Evolutionary conservation across 176 grass and related monocot species (phyloP), one percentile per base, ranked within the genome.

Genomic region (Phoenix dactylifera): DNA sequence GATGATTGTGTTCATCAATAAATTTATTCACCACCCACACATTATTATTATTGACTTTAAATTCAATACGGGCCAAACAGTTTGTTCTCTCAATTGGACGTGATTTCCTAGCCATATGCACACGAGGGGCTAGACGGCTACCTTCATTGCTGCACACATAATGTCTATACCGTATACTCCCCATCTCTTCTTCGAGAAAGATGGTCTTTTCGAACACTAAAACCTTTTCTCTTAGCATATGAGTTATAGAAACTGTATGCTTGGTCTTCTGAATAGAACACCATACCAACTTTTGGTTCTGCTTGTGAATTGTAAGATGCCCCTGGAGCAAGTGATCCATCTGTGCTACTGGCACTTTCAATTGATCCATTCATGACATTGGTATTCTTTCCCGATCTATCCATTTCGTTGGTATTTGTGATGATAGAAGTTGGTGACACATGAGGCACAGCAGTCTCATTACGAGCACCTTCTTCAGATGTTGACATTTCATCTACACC

Each of bases 121-220:
- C 24, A 58, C 53, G 54, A 15, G 58, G 67, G 5, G 57, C 67
- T 17, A 49, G 54, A 49, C 67, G 67, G 17, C 54, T 58, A 58
- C 67, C 67, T 69, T 69, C 67, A 49, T 69, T 69, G 18, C 67
- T 69, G 49, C 67, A 69, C 16, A 69, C 20, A 55, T 69, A 69
- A 39, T 69, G 67, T 24, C 67, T 57, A 55, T 69, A 57, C 2
- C 67, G 30, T 49, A 69, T 50, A 22, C 67, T 56, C 17, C n/a
- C 55, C 55, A 69, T 69, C 67, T 48, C 54, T 69, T 55, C 67
- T 69, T 69, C 67, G 67, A 58, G 67, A 69, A 57, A 69, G 67
- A 50, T 69, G 67, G 17, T 58, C 67, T 50, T 69, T 69, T 58
- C 67, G 22, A 7, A 69, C 67, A 26, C 67, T 69, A 25, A 69